A percentile compares a stretch with the other conserved stretches of the same genome.
These are phyloP conservation scores for Epichloe sibirici DNA, from an alignment of 2,329 filamentous ascomycete genomes.

Conservation along the genomic window DNA sequence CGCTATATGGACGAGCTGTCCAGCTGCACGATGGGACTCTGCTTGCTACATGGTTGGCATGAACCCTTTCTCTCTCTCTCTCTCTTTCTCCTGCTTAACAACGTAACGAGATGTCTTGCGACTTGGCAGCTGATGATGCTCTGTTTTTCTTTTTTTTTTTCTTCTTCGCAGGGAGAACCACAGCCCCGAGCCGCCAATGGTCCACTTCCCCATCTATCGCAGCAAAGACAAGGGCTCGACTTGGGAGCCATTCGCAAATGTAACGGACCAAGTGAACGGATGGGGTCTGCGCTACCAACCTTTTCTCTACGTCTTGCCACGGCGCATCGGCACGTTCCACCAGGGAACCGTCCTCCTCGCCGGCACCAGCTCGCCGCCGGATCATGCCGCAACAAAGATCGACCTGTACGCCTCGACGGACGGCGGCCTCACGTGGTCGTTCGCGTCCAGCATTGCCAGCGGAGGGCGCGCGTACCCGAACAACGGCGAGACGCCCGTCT, in stretches of 20 bases:
- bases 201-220: background rate
- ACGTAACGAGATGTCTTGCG: too few relatives aligned
- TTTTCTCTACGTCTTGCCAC: background rate
- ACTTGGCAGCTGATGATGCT: background rate
- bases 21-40: background rate
- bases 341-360: background rate
- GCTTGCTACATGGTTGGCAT: background rate
- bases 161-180: background rate
- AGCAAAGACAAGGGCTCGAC: background rate
- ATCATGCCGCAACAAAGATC: background rate
- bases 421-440: background rate
- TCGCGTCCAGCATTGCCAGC: background rate
- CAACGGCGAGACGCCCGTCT: background rate
- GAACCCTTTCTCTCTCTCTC: background rate
- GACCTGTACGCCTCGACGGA: background rate
- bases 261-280: background rate
- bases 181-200: background rate
- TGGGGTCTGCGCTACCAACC: constrained; percentile 1
- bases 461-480: background rate
- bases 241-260: background rate
- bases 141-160: background rate
- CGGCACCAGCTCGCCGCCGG: background rate
- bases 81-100: too few relatives aligned
- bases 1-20: background rate
- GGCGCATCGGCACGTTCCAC: background rate